Percentiles rank a stretch among this genome's conserved stretches.
These are phyloP conservation scores for Corymbia maculata DNA, from an alignment of 345 rosid species.

Conservation along the genomic window DNA sequence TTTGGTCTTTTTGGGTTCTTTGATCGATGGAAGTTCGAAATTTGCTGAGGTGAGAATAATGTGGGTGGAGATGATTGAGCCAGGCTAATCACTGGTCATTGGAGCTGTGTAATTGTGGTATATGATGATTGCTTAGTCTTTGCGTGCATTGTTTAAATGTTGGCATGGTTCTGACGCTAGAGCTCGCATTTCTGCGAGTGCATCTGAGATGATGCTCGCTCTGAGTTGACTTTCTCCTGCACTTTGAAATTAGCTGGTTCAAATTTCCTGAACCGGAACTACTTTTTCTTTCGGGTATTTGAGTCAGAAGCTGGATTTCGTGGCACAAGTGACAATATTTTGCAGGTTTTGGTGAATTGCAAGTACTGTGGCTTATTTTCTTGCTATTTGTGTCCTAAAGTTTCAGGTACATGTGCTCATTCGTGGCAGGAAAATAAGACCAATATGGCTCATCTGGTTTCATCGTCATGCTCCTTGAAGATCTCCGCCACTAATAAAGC, in stretches of 20 bases:
- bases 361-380: not conserved
- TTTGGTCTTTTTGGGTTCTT: not conserved
- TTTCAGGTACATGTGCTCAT: constrained; percentile 34
- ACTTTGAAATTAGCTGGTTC: not conserved
- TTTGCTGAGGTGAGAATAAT: not conserved
- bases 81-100: not conserved
- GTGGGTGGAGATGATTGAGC: not conserved
- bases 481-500: constrained; percentile 26
- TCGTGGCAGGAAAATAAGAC: constrained; percentile 2
- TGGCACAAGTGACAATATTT: not conserved
- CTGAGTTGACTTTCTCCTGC: not conserved
- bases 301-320: not conserved
- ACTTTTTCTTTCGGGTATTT: not conserved
- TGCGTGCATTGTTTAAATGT: not conserved
- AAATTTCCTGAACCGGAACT: not conserved
- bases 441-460: constrained; percentile 58
- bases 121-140: not conserved
- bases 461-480: constrained; percentile 47
- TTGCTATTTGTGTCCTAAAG: not conserved
- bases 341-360: not conserved
- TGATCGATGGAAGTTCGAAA: not conserved
- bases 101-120: not conserved
- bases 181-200: not conserved
- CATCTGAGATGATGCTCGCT: not conserved
- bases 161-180: not conserved